Base-by-base conservation (phyloP, 768 basidiomycete species). In the Kwoniella heveanensis region DNA sequence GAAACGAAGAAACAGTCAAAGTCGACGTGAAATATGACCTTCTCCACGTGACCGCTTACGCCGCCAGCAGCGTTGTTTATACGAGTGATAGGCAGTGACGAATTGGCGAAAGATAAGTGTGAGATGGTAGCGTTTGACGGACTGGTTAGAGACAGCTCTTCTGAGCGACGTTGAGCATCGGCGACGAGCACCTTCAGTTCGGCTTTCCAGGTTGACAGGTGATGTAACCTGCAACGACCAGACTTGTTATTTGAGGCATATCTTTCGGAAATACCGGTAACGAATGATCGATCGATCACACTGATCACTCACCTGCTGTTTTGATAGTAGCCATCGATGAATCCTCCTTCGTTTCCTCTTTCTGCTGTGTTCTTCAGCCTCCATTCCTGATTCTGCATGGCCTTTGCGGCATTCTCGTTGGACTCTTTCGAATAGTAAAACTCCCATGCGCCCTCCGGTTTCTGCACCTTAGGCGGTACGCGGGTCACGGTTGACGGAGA, bases 1-100 rank as follows among this genome's bases (percentile, higher is more conserved):
- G 90, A 88, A 12, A 97, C 94, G 75, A 99, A 99, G 83, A 97
- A 98, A 67, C 88, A 92, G 73, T 99, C 96, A 68, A 98, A 97
- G 78, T 83, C 81, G 26, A 83, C 80, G 63, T 81, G 81, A 2
- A 83, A 83, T 32, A 83, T 83, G 46, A 83, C 84, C 51, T 79
- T 80, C 17, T 82, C 85, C 70, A 83, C 86, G 19, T 63, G 10
- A 9, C 30, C 48, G 1, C 27, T 32, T 10, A 22, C 8, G 1
- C 27, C 30, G 0, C 37, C 59, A 15, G 67, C 63, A 10, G 65
- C 59, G 17, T 58, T 57, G 15, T 21, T 30, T 15, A 32, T 36
- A 12, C 37, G 39, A 2, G 32, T 54, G 5, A 55, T 26, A 5
- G 79, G 79, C 0, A 80, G 63, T 24, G 65, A 60, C 3, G 73